Base-by-base conservation (phyloP, 352 stramenopile species). In the Phytophthora parvispora region DNA sequence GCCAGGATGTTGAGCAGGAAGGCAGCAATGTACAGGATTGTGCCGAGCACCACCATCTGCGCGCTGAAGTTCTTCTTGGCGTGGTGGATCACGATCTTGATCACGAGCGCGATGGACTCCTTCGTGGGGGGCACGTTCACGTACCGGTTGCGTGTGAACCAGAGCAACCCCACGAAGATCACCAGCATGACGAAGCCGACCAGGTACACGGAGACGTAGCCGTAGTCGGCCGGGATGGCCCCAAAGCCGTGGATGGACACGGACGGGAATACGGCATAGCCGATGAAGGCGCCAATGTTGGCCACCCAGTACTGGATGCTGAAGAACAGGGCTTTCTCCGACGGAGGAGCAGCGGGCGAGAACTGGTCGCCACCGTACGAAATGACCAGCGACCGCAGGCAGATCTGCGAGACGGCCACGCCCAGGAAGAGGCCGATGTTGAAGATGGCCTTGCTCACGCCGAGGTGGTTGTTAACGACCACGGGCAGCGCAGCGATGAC, bases 1-100 rank as follows among this genome's bases (percentile, higher is more conserved):
- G 45, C 45, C 45, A 52, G 22, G 45, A 52, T 52, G 45, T 52
- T 52, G 45, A 52, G 45, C 12, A 52, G 45, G 45, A 52, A 52
- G 12, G 45, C 45, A 0, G 45, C 45, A 24, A 52, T 18, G 45
- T 52, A 52, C 13, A 52, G 24, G n/a, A 52, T 12, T 3, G 45
- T 52, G 15, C 45, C 45, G 45, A 52, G 45, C 10, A 52, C 45
- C 6, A 52, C 24, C 45, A 52, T 52, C 45, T 52, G 45, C 6
- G 45, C 45, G 45, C 45, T 52, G 45, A 52, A 32, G 45, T 52
- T 52, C 45, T 22, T 52, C 45, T 52, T 52, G 45, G 45, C 45
- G 24, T 52, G 45, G 24, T 52, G 20, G 24, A 29, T 4, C 24
- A 52, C 45, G 15, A 52, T 52, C 45, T 52, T 52, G 45, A 52